Conservation (phyloP, 306 rosid species). For the Casuarina cunninghamiana region DNA sequence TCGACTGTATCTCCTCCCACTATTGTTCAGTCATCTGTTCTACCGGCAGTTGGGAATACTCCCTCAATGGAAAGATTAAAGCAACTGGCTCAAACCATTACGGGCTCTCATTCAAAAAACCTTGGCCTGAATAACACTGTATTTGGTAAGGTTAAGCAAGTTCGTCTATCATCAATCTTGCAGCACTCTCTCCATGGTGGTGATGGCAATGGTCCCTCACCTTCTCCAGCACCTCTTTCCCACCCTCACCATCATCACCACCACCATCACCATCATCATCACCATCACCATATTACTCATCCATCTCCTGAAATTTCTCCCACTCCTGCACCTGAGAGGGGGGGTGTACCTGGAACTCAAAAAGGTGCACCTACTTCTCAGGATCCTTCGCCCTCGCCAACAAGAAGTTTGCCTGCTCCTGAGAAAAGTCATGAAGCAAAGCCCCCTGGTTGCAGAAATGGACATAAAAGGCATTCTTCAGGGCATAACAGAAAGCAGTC, state of each 20-base stretch:
- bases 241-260: conserved; percentile 50
- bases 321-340: conserved; percentile 31
- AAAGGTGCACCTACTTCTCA: conserved; percentile 44
- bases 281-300: conserved; percentile 31
- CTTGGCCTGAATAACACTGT: conserved; percentile 85
- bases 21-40: conserved; percentile 64
- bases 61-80: conserved; percentile 65
- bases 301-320: conserved; percentile 63
- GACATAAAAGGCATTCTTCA: conserved; percentile 44
- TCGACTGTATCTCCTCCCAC: conserved; percentile 77
- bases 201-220: conserved; percentile 39
- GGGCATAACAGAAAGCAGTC: conserved; percentile 43
- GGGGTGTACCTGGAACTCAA: conserved; percentile 29
- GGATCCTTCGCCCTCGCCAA: conserved; percentile 48
- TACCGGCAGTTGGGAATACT: conserved; percentile 65
- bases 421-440: conserved; percentile 43
- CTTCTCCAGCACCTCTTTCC: conserved; percentile 76
- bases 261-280: conserved; percentile 56
- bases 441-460: conserved; percentile 61
- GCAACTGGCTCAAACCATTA: conserved; percentile 85
- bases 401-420: conserved; percentile 46
- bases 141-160: conserved; percentile 92
- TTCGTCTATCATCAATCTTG: conserved; percentile 70
- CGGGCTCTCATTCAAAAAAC: conserved; percentile 66
- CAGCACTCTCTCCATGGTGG: conserved; percentile 71